Conservation (phyloP, 1,284 basidiomycete genomes). For the Leccinum pachyderme region DNA sequence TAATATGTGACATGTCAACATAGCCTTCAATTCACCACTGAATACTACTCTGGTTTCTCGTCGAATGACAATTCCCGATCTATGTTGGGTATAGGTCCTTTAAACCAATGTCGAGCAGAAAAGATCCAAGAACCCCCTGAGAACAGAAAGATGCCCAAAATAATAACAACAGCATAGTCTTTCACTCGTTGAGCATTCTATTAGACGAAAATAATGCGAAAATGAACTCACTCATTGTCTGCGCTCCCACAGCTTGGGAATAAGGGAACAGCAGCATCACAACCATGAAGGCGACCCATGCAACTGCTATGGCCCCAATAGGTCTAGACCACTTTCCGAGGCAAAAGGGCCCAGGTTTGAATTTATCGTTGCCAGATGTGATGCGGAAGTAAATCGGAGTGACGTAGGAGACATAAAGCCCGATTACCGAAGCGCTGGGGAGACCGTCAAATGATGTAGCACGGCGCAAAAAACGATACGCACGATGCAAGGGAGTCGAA, state of each 20-base stretch:
- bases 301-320: conserved; percentile 52
- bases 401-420: conserved; percentile 45
- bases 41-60: conserved; percentile 9
- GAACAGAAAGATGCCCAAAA: conserved; percentile 59
- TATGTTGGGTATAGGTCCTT: conserved; percentile 45
- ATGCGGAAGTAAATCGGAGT: conserved; percentile 65
- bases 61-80: conserved; percentile 5
- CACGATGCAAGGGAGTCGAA: conserved; percentile 62
- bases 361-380: conserved; percentile 54
- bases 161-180: conserved; percentile 65
- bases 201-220: not conserved
- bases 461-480: conserved; percentile 17
- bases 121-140: conserved; percentile 56
- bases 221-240: conserved; percentile 49
- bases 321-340: conserved; percentile 57
- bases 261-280: conserved; percentile 59
- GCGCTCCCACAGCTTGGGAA: conserved; percentile 36
- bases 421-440: conserved; percentile 60
- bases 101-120: conserved; percentile 65
- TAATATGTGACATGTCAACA: no score
- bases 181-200: not conserved
- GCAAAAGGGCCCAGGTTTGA: conserved; percentile 55
- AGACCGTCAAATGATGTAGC: not conserved
- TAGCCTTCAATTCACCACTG: not conserved
- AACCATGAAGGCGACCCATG: conserved; percentile 61